Evolutionary conservation across 2,329 filamentous ascomycete genomes (phyloP).

Genomic region (Amauroascus niger): DNA sequence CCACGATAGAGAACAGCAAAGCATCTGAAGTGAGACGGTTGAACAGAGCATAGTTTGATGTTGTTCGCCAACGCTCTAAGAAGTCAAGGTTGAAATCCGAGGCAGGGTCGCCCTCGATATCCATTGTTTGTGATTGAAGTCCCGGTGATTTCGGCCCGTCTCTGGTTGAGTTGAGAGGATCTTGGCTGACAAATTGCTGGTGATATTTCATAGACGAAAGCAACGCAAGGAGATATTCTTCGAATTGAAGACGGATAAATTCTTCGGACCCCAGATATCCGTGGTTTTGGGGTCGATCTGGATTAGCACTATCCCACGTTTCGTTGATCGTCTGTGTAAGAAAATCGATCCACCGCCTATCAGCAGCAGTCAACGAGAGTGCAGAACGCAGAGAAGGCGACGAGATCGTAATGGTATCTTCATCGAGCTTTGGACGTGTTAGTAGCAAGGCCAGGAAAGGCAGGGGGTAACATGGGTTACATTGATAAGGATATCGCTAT

Average conservation of each 20-base stretch:
- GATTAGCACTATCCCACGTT: conserved; percentile 91
- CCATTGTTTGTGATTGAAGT: conserved; percentile 45
- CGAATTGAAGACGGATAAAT: conserved; percentile 93
- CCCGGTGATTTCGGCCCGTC: conserved; percentile 31
- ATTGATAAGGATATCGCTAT: conserved; percentile 93
- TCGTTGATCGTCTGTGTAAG: conserved; percentile 88
- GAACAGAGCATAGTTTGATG: conserved; percentile 89
- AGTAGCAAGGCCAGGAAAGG: background rate
- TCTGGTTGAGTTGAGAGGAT: conserved; percentile 9
- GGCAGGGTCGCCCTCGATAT: conserved; percentile 73
- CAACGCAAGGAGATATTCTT: conserved; percentile 86
- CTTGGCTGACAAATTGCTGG: conserved; percentile 43
- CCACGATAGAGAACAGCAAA: conserved; percentile 87
- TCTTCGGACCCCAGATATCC: conserved; percentile 94
- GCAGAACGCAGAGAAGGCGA: conserved; percentile 68
- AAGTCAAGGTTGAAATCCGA: conserved; percentile 76
- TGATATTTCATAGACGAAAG: conserved; percentile 86
- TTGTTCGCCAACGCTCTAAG: conserved; percentile 75
- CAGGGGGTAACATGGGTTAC: conserved; percentile 25
- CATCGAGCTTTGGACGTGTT: conserved; percentile 53
- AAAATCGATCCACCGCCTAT: conserved; percentile 93
- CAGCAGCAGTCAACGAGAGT: conserved; percentile 69
- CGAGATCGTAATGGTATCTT: conserved; percentile 72
- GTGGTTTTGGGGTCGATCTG: conserved; percentile 81
- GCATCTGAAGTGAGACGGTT: conserved; percentile 62